Conservation (phyloP, 306 rosid genomes). For the Ochetophila trinervis region DNA sequence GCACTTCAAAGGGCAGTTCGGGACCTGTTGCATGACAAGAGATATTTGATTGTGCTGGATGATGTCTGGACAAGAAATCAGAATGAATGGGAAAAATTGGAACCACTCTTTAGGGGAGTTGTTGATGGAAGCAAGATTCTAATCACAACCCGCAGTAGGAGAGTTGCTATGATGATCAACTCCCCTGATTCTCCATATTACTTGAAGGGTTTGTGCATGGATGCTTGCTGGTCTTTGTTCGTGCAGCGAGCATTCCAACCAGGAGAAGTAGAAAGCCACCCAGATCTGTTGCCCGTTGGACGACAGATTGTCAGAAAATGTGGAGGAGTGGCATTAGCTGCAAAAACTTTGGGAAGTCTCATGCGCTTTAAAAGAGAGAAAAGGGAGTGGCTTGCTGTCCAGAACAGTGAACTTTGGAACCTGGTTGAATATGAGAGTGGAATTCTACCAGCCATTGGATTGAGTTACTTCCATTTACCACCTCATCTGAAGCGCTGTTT, state of each 20-base stretch:
- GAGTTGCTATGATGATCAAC: not conserved
- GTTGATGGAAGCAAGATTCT: slow-evolving; percentile 14
- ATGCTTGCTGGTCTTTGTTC: slow-evolving; percentile 6
- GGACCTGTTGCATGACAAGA: not conserved
- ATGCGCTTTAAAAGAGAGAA: not conserved
- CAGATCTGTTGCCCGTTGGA: not conserved
- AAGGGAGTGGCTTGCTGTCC: not conserved
- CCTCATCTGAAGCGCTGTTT: slow-evolving; percentile 2
- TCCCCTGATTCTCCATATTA: not conserved
- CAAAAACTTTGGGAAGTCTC: slow-evolving; percentile 5
- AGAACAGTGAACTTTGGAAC: slow-evolving; percentile 1
- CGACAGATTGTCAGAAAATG: slow-evolving; percentile 2
- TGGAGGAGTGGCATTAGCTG: slow-evolving; percentile 13
- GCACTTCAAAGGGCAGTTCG: not conserved
- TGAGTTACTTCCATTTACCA: slow-evolving; percentile 5
- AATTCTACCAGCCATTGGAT: slow-evolving; percentile 7
- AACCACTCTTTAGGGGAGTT: not conserved
- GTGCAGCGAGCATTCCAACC: not conserved
- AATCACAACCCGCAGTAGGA: not conserved
- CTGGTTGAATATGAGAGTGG: not conserved
- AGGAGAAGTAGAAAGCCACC: not conserved
- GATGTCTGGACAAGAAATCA: slow-evolving; percentile 13
- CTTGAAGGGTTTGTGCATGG: not conserved
- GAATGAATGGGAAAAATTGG: slow-evolving; percentile 6
- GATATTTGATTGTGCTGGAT: not conserved